Conservation (phyloP, 148 eudicot genomes). For the Chenopodium quinoa region DNA sequence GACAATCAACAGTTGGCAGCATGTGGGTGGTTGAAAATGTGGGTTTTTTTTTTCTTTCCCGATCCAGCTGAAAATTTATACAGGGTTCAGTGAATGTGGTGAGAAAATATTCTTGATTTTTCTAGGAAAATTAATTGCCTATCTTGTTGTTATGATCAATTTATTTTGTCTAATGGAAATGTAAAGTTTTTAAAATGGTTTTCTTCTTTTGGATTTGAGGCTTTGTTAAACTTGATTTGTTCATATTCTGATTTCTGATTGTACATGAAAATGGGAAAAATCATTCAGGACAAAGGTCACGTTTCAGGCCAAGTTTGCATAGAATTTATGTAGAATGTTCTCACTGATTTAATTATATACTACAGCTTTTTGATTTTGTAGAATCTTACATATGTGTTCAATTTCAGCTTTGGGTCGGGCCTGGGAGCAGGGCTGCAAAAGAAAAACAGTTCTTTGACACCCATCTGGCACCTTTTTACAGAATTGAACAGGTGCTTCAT, state of each 20-base stretch:
- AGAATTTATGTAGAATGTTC: not conserved
- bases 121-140: not conserved
- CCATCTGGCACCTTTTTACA: slow-evolving; percentile 94
- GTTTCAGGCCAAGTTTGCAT: not conserved
- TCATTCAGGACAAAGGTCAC: not conserved
- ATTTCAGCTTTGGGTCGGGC: slow-evolving; percentile 98
- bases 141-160: not conserved
- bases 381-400: slow-evolving; percentile 9
- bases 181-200: too few relatives aligned
- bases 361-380: slow-evolving; percentile 9
- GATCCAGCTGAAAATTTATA: not conserved
- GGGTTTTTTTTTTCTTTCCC: not conserved
- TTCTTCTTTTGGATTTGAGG: not conserved
- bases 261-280: not conserved
- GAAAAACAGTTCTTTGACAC: slow-evolving; percentile 88
- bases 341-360: not conserved
- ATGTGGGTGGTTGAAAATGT: not conserved
- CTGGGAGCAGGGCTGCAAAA: slow-evolving; percentile 88
- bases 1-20: not conserved
- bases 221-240: not conserved
- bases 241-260: not conserved
- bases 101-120: not conserved
- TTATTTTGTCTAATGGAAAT: too few relatives aligned
- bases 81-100: not conserved
- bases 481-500: slow-evolving; percentile 81